Evolutionary conservation across 495 filamentous ascomycete species (phyloP), one percentile per base, ranked within the genome.

Genomic region (Cercophora scortea): DNA sequence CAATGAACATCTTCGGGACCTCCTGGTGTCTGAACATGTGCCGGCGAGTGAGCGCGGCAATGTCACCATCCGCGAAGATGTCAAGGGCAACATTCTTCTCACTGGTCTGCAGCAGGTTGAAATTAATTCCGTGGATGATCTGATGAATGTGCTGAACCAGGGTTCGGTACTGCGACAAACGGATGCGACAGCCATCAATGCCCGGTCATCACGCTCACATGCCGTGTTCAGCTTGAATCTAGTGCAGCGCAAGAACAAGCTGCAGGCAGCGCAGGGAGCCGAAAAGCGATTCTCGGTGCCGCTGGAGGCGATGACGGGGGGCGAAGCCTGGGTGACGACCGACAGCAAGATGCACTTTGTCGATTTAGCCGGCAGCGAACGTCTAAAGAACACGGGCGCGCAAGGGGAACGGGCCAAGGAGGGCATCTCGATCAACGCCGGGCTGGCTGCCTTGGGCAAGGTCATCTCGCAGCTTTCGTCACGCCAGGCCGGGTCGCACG

Each of bases 321-420:
- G 69, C 33, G 82, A 82, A 19, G 81, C 81, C 50, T 77, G 72
- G 67, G 77, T 99, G 12, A 96, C 88, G 7, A 84, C 95, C 16
- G 94, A 97, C 65, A 97, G 94, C 81, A 99, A 99, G 66, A 79
- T 99, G 53, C 91, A 99, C 63, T 99, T 99, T 58, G 93, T 99
- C 44, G 93, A 99, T 85, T 73, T 99, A 63, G 93, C 93, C 47
- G 93, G 93, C 55, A 97, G 94, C 64, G 93, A 99, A 71, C 81
- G 93, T 58, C 69, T 99, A 65, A 99, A 99, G 75, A 97, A 97
- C 62, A 97, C 93, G 4, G 88, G 88, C 15, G 94, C 94, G 7
- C 91, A 93, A 50, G 93, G 93, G 12, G 94, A 99, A 57, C 84
- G 93, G 32, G 94, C 94, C 42, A 90, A 84, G 69, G 93, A 99